phyloP scores from a whole-genome alignment of 139 green algal species.

The Haematococcus lacustris region DNA sequence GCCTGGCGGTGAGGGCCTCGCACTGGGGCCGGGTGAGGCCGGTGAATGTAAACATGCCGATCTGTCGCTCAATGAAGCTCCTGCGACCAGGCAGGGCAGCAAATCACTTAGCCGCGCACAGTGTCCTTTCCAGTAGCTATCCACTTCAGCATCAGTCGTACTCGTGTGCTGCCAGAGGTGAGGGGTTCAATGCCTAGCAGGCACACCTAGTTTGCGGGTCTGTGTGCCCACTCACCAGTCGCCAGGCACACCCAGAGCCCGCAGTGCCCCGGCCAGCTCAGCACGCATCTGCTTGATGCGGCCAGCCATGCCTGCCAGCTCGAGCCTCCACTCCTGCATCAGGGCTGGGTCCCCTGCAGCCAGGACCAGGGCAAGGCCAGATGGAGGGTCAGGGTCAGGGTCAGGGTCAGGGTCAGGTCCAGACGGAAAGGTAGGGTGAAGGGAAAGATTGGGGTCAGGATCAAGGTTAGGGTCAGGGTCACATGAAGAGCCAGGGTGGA shows the following conservation, averaged over 20 bases:
- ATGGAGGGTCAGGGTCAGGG: no score
- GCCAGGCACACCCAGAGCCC: neutral
- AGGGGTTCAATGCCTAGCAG: no score
- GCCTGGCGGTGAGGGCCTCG: constrained; percentile 33
- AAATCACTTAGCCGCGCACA: no score
- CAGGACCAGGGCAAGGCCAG: neutral
- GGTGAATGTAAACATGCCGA: constrained; percentile 79
- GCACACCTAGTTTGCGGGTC: no score
- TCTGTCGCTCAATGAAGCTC: constrained; percentile 71
- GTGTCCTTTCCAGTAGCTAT: no score
- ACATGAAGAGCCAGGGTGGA: no score
- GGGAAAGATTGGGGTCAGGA: no score
- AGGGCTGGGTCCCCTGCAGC: constrained; percentile 12
- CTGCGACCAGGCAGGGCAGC: neutral
- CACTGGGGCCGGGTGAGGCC: constrained; percentile 31
- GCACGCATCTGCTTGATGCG: constrained; percentile 83
- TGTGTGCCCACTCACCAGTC: neutral
- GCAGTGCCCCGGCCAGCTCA: constrained; percentile 37
- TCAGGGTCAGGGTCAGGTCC: no score
- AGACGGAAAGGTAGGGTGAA: no score
- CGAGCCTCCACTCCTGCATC: constrained; percentile 33
- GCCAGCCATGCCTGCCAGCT: constrained; percentile 79
- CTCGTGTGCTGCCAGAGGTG: no score
- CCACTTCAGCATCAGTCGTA: no score
- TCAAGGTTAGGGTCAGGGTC: no score